These are phyloP conservation scores for Leccinum idahoense DNA, from an alignment of 1,284 basidiomycete genomes.

Conservation along the genomic window DNA sequence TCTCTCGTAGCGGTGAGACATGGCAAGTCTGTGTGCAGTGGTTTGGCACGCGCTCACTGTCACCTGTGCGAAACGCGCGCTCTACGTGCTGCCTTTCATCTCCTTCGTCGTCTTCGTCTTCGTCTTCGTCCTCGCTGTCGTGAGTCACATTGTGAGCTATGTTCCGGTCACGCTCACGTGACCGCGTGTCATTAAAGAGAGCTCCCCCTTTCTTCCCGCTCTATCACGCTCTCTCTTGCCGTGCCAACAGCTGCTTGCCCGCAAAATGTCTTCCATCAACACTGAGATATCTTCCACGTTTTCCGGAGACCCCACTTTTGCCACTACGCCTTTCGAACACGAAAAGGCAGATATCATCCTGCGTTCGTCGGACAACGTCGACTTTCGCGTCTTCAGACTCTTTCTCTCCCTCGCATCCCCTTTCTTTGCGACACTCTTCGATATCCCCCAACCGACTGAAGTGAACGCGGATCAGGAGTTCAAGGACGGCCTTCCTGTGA, in stretches of 20 bases:
- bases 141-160: too few relatives aligned
- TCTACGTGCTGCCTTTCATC: too few relatives aligned
- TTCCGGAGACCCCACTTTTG: background rate
- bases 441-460: conserved; percentile 11
- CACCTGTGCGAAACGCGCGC: background rate
- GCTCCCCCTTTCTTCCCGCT: too few relatives aligned
- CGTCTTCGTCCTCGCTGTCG: too few relatives aligned
- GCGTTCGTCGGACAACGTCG: conserved; percentile 7
- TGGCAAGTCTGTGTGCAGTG: background rate
- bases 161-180: background rate
- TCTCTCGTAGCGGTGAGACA: background rate
- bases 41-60: background rate
- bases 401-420: conserved; percentile 16
- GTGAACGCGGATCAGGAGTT: background rate
- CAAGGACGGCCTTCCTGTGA: conserved; percentile 7
- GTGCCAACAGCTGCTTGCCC: background rate
- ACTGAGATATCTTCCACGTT: background rate
- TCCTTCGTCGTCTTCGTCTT: too few relatives aligned
- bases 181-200: background rate
- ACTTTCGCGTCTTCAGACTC: conserved; percentile 13
- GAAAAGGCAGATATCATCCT: conserved; percentile 9
- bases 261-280: background rate
- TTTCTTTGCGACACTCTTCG: conserved; percentile 10
- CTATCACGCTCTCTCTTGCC: too few relatives aligned
- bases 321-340: conserved; percentile 11